Evolutionary conservation across 2,329 filamentous ascomycete species (phyloP), one percentile per base, ranked within the genome.

Genomic region (Cladophialophora chaetospira): DNA sequence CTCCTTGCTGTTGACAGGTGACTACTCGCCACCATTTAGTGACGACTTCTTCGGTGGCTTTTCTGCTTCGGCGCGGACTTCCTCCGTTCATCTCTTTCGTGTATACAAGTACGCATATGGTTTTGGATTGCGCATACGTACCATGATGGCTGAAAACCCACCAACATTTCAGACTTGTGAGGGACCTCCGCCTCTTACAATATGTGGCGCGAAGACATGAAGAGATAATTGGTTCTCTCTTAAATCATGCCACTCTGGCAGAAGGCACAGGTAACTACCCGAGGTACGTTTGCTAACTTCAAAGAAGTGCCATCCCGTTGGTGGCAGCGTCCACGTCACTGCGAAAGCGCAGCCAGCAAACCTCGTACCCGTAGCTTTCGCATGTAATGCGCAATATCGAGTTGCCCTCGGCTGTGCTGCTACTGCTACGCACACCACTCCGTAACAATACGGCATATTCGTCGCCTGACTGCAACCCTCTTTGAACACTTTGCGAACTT

Each of bases 41-140:
- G 48, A 51, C 36, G 48, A 51, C 28, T 29, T 38, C 29, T 42
- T 15, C 25, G 40, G 48, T 51, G 48, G 48, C 48, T 21, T 51
- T 40, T 26, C 3, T 21, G 23, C 21, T 44, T 44, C n/a, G 42
- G 23, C 26, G 23, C 36, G 36, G 36, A 40, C 15, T 40, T 17
- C 33, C 2, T 35, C 5, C 38, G 15, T 26, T 17, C 23, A 44
- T 23, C 40, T 21, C 8, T 8, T 9, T 10, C 21, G 10, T 28
- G 11, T 28, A 23, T 9, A 17, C 21, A 1, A 13, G 23, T 2
- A 13, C 21, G 42, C 23, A n/a, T 43, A 28, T 15, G 44, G 13
- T 29, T 15, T 46, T 29, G 17, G 10, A 19, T 26, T n/a, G n/a
- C 36, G 8, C 15, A 19, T 40, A 11, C 36, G 13, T 19, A 40